Base-by-base conservation (phyloP, 495 filamentous ascomycete genomes). In the Neurospora pannonica region DNA sequence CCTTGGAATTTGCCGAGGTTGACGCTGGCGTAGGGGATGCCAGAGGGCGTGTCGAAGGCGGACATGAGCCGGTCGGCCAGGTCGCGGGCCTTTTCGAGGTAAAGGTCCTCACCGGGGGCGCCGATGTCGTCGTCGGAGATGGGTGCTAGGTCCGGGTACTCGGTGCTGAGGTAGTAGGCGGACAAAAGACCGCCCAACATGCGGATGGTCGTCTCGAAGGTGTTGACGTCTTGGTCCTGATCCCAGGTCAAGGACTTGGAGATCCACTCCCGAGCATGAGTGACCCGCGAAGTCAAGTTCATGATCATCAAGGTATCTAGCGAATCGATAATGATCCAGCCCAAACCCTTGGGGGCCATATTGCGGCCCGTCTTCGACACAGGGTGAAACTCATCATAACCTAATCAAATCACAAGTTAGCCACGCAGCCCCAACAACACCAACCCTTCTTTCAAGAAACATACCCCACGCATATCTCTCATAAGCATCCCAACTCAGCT, bases 251-350 rank as follows among this genome's bases (percentile, higher is more conserved):
- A 84, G 2, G 88, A 89, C 13, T 89, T 91, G n/a, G 93, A 86
- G 70, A 99, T 90, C 96, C 96, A 99, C 77, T 97, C 88, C 39
- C 94, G 88, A 48, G 96, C 95, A 79, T 96, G 92, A 36, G 89
- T 87, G 37, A 99, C 88, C 73, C 94, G 89, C 28, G 89, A 93
- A 13, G 96, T 98, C 67, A 97, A 85, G 78, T 99, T 99, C 96
- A 99, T 99, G 72, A 99, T 84, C 85, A 99, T 98, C 87, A 98
- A 84, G 19, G 96, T 98, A 81, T 99, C 96, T 67, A 99, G 84
- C 67, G 94, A 90, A 83, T 99, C 97, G 38, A 99, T 92, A 71
- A 99, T 98, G 74, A 98, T 98, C 97, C 97, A 99, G 8, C 96
- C 96, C 82, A 99, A 84, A 36, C 93, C 93, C 72, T 91, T 88